Base-by-base conservation (phyloP, 2,329 filamentous ascomycete species). In the Clathrospora elynae region DNA sequence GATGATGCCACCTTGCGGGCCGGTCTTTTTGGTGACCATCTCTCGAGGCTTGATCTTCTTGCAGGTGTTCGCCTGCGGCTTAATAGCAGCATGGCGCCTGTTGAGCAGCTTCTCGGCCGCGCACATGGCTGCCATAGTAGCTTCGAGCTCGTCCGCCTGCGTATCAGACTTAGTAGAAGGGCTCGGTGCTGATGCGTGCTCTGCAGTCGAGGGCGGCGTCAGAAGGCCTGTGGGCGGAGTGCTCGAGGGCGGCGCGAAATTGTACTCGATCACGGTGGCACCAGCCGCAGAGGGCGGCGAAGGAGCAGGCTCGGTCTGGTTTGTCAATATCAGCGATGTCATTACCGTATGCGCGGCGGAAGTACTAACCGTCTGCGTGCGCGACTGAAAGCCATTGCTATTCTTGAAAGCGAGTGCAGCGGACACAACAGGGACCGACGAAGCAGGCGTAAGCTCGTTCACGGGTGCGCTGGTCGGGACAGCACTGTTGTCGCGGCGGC, bases 61-160 rank as follows among this genome's bases (percentile, higher is more conserved):
- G 11, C 33, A 4, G 9, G 31, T 35, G 5, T 40, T 37, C 2
- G 32, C 18, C 10, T 33, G 32, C 14, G 28, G 25, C 18, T 40
- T 40, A 8, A 50, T 43, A 3, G 24, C 39, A 14, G 42, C 28
- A 20, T 49, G 46, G 22, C 37, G 42, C 16, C 42, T 35, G 5
- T 34, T 19, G 7, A 49, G 24, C 13, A 49, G 20, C 29, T 37
- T 37, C 13, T 49, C 46, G 16, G 46, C 46, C 2, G 37, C 36
- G 3, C 28, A 36, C 23, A 45, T 32, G 13, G 11, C 33, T 3
- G 16, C 36, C 6, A 45, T 19, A 8, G 33, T 33, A 9, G 18
- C 23, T 6, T 30, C 28, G 6, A 41, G n/a, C 19, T 20, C 19
- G 12, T n/a, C 14, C 2, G 25, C 11, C 8, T 25, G 8, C 10